Evolutionary conservation across 2,329 filamentous ascomycete species (phyloP), one percentile per base, ranked within the genome.

Genomic region (Pleomassaria siparia): DNA sequence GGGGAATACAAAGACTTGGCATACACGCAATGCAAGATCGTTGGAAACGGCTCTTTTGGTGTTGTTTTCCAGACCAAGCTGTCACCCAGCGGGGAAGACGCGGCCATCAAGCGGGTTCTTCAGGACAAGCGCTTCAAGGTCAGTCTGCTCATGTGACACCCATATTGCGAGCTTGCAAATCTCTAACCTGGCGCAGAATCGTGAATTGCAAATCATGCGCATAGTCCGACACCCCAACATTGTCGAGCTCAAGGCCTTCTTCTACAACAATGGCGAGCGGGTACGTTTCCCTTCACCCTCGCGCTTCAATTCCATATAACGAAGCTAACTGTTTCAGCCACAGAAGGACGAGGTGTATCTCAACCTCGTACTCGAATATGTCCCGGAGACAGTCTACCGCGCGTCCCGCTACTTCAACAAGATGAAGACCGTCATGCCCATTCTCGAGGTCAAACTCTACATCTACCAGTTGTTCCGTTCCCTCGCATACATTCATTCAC

Each of bases 51-150:
- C 60, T 97, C 92, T 28, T 99, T 99, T 63, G 94, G 94, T 58
- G 92, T 99, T 42, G 94, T 99, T 57, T 99, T 99, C 74, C 94
- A 99, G 78, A 99, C 94, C 48, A 97, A 97, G 79, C 83, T 99
- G 65, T 92, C 92, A 52, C 94, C 94, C n/a, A 94, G 89, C 55
- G 92, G 92, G 56, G 94, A 99, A 74, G 94, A 99, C 77, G 94
- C 94, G 44, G 94, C 94, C 71, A 99, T 99, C 80, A 99, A 99
- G 81, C 87, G 94, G 64, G 94, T 99, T 51, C 83, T 99, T 49
- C 94, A 99, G 71, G 94, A 99, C 81, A 99, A 99, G 81, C 86
- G 94, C 70, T 99, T 99, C 86, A 99, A 99, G 89, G 94, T 95
- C 70, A 66, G 72, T 53, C 49, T 36, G 50, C 56, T 55, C 59